Conservation (phyloP, 1,139 yeast genomes). For the Zhuliangozyma blackwelliae region DNA sequence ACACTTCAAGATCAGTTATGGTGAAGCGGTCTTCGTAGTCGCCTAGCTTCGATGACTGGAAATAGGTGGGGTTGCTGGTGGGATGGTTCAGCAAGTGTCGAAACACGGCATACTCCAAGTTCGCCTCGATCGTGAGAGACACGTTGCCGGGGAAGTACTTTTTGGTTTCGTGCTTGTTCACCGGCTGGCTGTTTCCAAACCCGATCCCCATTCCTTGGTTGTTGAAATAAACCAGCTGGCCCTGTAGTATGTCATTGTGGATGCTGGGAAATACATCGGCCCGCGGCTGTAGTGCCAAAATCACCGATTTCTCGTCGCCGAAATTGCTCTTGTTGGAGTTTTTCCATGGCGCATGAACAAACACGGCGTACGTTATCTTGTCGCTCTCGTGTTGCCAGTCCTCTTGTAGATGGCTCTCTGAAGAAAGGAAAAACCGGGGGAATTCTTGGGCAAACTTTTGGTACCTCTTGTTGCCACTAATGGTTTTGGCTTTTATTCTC, state of each 20-base stretch:
- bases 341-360: constrained; percentile 71
- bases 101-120: constrained; percentile 77
- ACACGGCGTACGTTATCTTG: constrained; percentile 55
- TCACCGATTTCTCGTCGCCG: constrained; percentile 53
- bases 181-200: constrained; percentile 66
- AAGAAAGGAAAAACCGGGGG: constrained; percentile 43
- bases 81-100: constrained; percentile 50
- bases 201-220: constrained; percentile 77
- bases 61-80: constrained; percentile 22
- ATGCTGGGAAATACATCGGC: constrained; percentile 51
- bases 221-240: constrained; percentile 55
- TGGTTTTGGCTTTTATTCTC: constrained; percentile 39
- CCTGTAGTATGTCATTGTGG: constrained; percentile 24
- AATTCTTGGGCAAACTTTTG: constrained; percentile 47
- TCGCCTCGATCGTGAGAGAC: constrained; percentile 71
- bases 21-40: constrained; percentile 66
- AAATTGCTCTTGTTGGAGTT: constrained; percentile 67
- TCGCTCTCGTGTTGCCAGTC: constrained; percentile 37
- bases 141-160: constrained; percentile 59
- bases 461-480: constrained; percentile 44
- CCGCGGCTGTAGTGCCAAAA: constrained; percentile 64
- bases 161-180: constrained; percentile 39
- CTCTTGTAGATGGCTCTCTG: constrained; percentile 22
- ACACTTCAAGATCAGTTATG: constrained; percentile 76
- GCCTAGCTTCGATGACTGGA: constrained; percentile 23